A percentile compares a stretch with the other conserved stretches of the same genome.
These are phyloP conservation scores for Mycena haematopus DNA, from an alignment of 768 basidiomycete species.

Conservation along the genomic window DNA sequence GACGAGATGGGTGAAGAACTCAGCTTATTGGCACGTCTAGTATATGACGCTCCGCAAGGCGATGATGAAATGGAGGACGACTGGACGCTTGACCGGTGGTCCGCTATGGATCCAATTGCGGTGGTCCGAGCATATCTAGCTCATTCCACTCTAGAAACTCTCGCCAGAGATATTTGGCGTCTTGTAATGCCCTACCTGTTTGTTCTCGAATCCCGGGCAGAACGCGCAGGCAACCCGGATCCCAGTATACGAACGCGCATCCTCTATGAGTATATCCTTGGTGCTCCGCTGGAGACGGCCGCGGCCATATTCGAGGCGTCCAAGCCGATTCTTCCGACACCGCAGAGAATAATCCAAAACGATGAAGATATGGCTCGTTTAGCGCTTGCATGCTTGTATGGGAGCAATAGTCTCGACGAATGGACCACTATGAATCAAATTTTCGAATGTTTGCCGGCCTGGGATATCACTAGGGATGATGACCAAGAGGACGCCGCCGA, in stretches of 20 bases:
- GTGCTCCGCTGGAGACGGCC: slow-evolving; percentile 68
- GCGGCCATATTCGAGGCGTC: slow-evolving; percentile 88
- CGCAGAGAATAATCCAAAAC: slow-evolving; percentile 76
- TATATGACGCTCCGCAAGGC: slow-evolving; percentile 77
- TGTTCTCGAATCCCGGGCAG: slow-evolving; percentile 87
- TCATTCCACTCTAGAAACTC: slow-evolving; percentile 67
- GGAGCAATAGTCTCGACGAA: slow-evolving; percentile 69
- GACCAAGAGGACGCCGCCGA: slow-evolving; percentile 79
- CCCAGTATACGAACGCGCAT: slow-evolving; percentile 65
- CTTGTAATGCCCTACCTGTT: slow-evolving; percentile 94
- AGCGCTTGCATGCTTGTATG: slow-evolving; percentile 90
- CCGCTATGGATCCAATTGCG: slow-evolving; percentile 63
- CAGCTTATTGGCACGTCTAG: slow-evolving; percentile 81
- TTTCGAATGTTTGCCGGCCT: slow-evolving; percentile 96
- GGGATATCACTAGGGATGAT: slow-evolving; percentile 68
- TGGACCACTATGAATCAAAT: slow-evolving; percentile 90
- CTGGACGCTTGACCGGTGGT: slow-evolving; percentile 83
- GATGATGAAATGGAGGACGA: slow-evolving; percentile 52
- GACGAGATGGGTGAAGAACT: slow-evolving; percentile 93
- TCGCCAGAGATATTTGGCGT: slow-evolving; percentile 71
- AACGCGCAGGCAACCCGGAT: slow-evolving; percentile 79
- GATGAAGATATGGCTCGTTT: slow-evolving; percentile 87
- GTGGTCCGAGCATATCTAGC: slow-evolving; percentile 80
- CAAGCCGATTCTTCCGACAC: slow-evolving; percentile 80
- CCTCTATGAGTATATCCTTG: slow-evolving; percentile 75